phyloP scores from a whole-genome alignment of 176 grass and related monocot genomes.

The maize (Zea mays) region DNA sequence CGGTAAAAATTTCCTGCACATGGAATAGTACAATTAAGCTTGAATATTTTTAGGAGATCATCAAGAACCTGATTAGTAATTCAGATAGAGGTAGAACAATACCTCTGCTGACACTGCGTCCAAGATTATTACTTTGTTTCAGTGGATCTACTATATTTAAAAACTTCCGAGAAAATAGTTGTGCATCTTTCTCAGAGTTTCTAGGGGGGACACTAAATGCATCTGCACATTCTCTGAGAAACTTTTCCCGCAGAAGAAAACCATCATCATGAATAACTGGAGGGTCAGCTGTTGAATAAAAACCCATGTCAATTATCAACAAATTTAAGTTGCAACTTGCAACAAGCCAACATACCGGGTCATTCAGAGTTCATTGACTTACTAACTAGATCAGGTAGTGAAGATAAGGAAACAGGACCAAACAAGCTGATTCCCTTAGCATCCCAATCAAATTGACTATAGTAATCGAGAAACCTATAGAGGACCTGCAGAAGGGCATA shows the following conservation, averaged over 20 bases:
- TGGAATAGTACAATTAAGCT: background rate
- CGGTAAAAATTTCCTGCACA: slow-evolving; percentile 73
- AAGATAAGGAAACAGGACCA: slow-evolving; percentile 71
- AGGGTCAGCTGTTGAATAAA: too few relatives aligned
- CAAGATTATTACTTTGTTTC: slow-evolving; percentile 87
- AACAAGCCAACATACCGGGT: too few relatives aligned
- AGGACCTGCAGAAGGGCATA: slow-evolving; percentile 64
- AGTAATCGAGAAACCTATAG: slow-evolving; percentile 90
- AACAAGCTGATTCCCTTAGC: slow-evolving; percentile 71
- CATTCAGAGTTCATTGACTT: slow-evolving; percentile 47
- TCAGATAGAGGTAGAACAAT: slow-evolving; percentile 28
- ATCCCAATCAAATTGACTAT: slow-evolving; percentile 96
- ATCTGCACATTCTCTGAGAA: too few relatives aligned
- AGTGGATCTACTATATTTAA: slow-evolving; percentile 92
- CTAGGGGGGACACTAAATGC: slow-evolving; percentile 46
- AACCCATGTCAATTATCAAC: too few relatives aligned
- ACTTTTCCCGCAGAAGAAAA: too few relatives aligned
- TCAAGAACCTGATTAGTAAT: slow-evolving; percentile 1
- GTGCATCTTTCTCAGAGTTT: slow-evolving; percentile 43
- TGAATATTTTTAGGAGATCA: background rate
- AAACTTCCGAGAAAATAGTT: slow-evolving; percentile 61
- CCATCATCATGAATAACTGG: too few relatives aligned
- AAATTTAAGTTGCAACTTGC: too few relatives aligned
- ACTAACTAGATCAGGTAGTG: slow-evolving; percentile 78
- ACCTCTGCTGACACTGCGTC: slow-evolving; percentile 93